These are phyloP conservation scores for Schoenoplectus tabernaemontani DNA, from an alignment of 202 grass and related monocot species.

Conservation along the genomic window DNA sequence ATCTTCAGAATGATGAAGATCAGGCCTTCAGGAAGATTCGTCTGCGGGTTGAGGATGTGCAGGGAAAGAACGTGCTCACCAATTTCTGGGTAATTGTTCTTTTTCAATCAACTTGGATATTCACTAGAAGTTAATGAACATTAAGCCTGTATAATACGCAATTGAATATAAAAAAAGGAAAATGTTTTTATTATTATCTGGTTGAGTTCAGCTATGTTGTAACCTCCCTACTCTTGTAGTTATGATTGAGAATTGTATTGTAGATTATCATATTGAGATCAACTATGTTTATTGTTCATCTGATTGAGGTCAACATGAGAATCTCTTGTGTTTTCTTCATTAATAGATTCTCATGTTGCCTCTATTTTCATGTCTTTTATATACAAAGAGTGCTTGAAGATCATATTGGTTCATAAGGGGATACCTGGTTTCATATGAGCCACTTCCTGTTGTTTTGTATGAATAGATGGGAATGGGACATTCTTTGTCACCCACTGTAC, in stretches of 20 bases:
- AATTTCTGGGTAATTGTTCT: slow-evolving; percentile 52
- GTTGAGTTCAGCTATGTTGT: not conserved
- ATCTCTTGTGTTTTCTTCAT: too few species aligned
- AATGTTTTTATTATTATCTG: not conserved
- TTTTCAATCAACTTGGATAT: not conserved
- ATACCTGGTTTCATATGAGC: too few species aligned
- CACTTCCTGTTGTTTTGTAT: too few species aligned
- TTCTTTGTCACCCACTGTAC: too few species aligned
- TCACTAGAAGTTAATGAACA: not conserved
- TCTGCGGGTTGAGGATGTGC: slow-evolving; percentile 57
- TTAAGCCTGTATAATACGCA: not conserved
- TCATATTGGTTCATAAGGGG: too few species aligned
- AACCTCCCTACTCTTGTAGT: too few species aligned
- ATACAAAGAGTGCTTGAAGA: too few species aligned
- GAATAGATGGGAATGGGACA: too few species aligned
- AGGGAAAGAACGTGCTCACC: slow-evolving; percentile 61
- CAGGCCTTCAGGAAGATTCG: slow-evolving; percentile 64
- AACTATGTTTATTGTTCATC: not conserved
- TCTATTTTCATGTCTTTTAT: too few species aligned
- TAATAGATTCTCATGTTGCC: too few species aligned
- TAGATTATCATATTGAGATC: too few species aligned
- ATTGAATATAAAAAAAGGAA: not conserved
- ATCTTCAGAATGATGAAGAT: slow-evolving; percentile 68
- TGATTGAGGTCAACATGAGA: not conserved
- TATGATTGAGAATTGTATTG: too few species aligned